Evolutionary conservation across 2,329 filamentous ascomycete genomes (phyloP).

Genomic region (Cladosporium cucumerinum): DNA sequence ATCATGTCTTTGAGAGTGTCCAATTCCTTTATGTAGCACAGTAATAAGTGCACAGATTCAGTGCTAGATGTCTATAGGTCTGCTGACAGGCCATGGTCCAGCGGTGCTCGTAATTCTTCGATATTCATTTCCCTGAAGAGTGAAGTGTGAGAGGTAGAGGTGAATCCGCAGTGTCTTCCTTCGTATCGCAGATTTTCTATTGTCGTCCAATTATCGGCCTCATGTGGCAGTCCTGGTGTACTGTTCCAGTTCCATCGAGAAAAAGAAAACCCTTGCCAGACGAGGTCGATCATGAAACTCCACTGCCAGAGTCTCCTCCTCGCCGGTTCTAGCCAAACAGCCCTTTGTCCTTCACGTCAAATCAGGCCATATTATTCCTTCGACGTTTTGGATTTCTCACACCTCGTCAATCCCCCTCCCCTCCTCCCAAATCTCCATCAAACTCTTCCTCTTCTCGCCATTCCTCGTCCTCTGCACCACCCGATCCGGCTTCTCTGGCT

Average conservation of each 20-base stretch:
- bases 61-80: no score
- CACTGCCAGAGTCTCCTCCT: not conserved
- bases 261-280: not conserved
- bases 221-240: not conserved
- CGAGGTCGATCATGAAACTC: not conserved
- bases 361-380: not conserved
- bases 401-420: constrained; percentile 2
- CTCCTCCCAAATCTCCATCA: constrained; percentile 34
- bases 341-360: not conserved
- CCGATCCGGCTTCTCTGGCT: constrained; percentile 37
- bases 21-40: not conserved
- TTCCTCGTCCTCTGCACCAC: constrained; percentile 24
- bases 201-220: not conserved
- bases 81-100: not conserved
- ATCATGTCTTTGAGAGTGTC: not conserved
- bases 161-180: not conserved
- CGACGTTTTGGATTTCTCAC: not conserved
- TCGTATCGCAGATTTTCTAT: not conserved
- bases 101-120: not conserved
- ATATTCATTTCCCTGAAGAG: not conserved
- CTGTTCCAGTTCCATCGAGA: not conserved
- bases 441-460: constrained; percentile 32
- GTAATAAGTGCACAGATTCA: not conserved
- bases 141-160: not conserved
- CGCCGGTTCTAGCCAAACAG: not conserved